Percentiles rank a stretch among this genome's conserved stretches.
phyloP scores from a whole-genome alignment of 495 filamentous ascomycete species.

The Hyaloscypha finlandica region DNA sequence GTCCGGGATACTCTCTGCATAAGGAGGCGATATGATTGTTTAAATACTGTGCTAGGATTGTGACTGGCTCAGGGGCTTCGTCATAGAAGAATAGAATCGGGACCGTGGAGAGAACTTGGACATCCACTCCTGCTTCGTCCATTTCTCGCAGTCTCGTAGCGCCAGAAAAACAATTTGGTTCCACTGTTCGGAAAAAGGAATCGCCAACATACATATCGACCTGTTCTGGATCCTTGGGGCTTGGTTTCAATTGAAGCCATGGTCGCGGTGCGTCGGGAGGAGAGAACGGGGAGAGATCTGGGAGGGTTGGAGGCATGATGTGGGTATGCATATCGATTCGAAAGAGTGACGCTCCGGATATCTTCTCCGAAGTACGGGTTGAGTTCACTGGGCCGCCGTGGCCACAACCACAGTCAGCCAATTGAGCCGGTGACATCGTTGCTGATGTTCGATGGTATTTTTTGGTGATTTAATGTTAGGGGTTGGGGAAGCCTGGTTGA shows the following conservation, averaged over 20 bases:
- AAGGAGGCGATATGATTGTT: constrained; percentile 12
- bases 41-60: background rate
- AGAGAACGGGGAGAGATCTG: constrained; percentile 8
- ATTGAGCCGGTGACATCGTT: background rate
- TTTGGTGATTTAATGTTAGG: background rate
- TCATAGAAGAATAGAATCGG: constrained; percentile 18
- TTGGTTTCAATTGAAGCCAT: background rate
- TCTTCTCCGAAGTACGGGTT: background rate
- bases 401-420: background rate
- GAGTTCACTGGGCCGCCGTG: background rate
- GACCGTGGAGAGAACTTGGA: constrained; percentile 12
- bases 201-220: constrained; percentile 6
- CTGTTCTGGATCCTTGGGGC: background rate
- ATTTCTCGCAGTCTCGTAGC: constrained; percentile 2
- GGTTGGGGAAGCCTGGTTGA: background rate
- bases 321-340: constrained; percentile 18
- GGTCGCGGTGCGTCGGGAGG: background rate
- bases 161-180: constrained; percentile 6
- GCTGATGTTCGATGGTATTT: background rate
- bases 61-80: background rate
- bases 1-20: constrained; percentile 1
- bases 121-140: constrained; percentile 10
- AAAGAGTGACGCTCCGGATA: constrained; percentile 6
- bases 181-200: constrained; percentile 11
- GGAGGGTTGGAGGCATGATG: constrained; percentile 12